Percentiles rank a stretch among this genome's conserved stretches.
These are phyloP conservation scores for Cercospora sesami DNA, from an alignment of 2,329 filamentous ascomycete genomes.

Conservation along the genomic window DNA sequence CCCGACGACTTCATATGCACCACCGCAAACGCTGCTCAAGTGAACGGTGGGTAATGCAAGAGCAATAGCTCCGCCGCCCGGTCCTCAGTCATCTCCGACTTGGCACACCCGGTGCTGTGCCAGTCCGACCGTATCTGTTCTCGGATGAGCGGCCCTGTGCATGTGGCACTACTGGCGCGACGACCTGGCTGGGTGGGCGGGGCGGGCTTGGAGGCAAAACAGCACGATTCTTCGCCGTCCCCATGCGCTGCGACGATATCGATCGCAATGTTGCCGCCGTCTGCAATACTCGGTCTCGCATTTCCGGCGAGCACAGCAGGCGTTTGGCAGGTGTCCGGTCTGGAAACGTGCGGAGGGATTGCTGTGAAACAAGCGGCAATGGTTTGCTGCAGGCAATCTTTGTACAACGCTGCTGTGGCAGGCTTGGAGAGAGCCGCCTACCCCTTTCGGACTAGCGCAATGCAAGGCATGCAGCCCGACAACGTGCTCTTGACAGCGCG, in stretches of 20 bases:
- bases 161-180: too few species aligned
- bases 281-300: not conserved
- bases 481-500: not conserved
- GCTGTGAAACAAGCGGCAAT: not conserved
- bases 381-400: not conserved
- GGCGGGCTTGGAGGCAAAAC: not conserved
- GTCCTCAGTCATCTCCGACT: not conserved
- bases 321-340: not conserved
- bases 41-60: not conserved
- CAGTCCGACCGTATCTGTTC: not conserved
- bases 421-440: not conserved
- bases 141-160: not conserved
- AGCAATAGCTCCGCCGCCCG: not conserved
- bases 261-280: not conserved
- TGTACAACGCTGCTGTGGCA: not conserved
- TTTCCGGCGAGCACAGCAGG: not conserved
- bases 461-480: not conserved
- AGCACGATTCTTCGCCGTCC: not conserved
- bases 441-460: not conserved
- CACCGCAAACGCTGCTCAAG: not conserved
- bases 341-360: not conserved
- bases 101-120: not conserved
- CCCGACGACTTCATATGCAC: constrained; percentile 2
- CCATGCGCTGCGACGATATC: not conserved
- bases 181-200: not conserved